phyloP scores from a whole-genome alignment of 805 yeast species.

The Cyberlindnera euphorbiiphila region DNA sequence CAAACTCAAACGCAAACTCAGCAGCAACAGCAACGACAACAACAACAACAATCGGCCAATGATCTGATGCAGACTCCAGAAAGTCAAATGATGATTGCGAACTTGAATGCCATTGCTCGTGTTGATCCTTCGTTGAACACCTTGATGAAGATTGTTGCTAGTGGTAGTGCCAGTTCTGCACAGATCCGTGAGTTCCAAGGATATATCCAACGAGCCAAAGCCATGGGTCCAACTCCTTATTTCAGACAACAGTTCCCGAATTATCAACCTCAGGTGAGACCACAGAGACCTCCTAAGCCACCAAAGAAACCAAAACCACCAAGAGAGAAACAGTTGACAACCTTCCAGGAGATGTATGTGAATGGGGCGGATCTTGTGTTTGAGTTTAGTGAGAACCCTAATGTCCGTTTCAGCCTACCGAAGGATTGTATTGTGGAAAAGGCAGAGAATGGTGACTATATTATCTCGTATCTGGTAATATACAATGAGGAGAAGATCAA shows the following conservation, averaged over 20 bases:
- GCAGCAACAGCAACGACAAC: too few relatives aligned
- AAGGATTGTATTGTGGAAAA: constrained; percentile 72
- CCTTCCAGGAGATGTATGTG: constrained; percentile 71
- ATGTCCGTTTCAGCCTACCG: constrained; percentile 72
- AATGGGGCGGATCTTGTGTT: constrained; percentile 71
- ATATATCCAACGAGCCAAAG: constrained; percentile 73
- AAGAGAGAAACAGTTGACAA: constrained; percentile 60
- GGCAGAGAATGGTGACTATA: constrained; percentile 31
- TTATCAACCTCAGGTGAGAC: constrained; percentile 14
- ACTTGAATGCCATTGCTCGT: constrained; percentile 78
- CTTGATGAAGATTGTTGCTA: constrained; percentile 83
- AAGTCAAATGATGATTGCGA: constrained; percentile 78
- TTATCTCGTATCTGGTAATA: constrained; percentile 36
- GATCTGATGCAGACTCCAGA: constrained; percentile 52
- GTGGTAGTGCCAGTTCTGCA: constrained; percentile 67
- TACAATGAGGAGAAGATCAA: constrained; percentile 26
- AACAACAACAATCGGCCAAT: constrained; percentile 29
- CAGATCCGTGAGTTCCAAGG: constrained; percentile 78
- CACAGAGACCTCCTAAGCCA: constrained; percentile 12
- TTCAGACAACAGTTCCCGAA: constrained; percentile 31
- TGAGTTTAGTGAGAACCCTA: constrained; percentile 79
- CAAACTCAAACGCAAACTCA: too few relatives aligned
- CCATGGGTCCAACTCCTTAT: constrained; percentile 55
- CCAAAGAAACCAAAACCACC: constrained; percentile 25
- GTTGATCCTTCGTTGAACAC: constrained; percentile 61